These are phyloP conservation scores for Bullera alba DNA, from an alignment of 768 basidiomycete species.

Conservation along the genomic window DNA sequence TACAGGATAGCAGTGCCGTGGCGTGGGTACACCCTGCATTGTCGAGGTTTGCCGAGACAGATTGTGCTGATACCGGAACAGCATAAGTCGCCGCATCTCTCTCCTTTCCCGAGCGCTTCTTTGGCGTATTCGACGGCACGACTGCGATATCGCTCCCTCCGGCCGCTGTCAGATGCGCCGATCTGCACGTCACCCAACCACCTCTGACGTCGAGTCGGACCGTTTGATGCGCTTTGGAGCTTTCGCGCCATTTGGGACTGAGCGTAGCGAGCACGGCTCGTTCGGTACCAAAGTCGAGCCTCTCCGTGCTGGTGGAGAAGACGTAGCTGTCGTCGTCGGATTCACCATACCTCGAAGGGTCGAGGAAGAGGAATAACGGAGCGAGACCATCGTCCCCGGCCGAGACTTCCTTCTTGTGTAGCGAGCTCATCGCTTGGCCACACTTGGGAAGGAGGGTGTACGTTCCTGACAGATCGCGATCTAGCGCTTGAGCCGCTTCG, in stretches of 20 bases:
- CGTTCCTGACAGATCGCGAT: conserved; percentile 72
- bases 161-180: conserved; percentile 53
- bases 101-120: background rate
- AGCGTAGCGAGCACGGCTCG: conserved; percentile 70
- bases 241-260: conserved; percentile 70
- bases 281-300: conserved; percentile 73
- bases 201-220: conserved; percentile 59
- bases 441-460: conserved; percentile 78
- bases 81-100: conserved; percentile 55
- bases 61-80: conserved; percentile 55
- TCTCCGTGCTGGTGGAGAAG: conserved; percentile 69
- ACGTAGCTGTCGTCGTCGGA: conserved; percentile 72
- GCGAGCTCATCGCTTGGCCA: conserved; percentile 74
- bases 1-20: conserved; percentile 69
- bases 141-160: conserved; percentile 24
- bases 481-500: conserved; percentile 51
- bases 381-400: conserved; percentile 53
- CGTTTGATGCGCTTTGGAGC: conserved; percentile 48
- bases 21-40: conserved; percentile 66
- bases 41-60: conserved; percentile 51
- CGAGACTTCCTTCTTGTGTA: conserved; percentile 60
- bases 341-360: conserved; percentile 72
- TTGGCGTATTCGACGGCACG: conserved; percentile 6
- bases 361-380: conserved; percentile 64
- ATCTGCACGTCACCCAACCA: conserved; percentile 56